Evolutionary conservation across 1,139 yeast genomes (phyloP).

Genomic region (Yamadazyma membranifaciens): DNA sequence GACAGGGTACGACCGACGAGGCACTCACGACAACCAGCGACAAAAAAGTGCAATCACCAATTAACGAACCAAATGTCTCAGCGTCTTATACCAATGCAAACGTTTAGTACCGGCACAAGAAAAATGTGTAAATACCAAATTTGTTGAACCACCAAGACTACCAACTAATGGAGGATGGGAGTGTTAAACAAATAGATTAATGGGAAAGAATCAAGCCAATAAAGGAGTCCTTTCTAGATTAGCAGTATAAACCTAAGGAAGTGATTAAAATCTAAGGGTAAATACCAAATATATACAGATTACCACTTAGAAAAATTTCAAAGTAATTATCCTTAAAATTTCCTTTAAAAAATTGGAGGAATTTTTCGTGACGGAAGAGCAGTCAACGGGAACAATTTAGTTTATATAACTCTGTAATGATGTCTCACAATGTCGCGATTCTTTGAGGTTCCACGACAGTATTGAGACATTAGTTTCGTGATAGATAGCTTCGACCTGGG

Average conservation of each 20-base stretch:
- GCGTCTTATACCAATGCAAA: slow-evolving; percentile 5
- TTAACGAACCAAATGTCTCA: not conserved
- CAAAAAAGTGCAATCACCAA: not conserved
- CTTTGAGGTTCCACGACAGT: not conserved
- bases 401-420: not conserved
- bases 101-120: slow-evolving; percentile 7
- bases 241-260: too few relatives aligned
- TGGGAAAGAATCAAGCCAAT: slow-evolving; percentile 8
- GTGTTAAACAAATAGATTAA: not conserved
- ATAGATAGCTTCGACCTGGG: too few relatives aligned
- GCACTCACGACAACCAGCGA: not conserved
- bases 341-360: slow-evolving; percentile 2
- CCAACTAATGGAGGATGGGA: not conserved
- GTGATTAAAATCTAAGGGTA: not conserved
- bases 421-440: slow-evolving; percentile 1
- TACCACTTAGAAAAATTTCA: slow-evolving; percentile 1
- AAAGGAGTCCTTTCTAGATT: slow-evolving; percentile 8
- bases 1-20: too few relatives aligned
- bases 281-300: slow-evolving; percentile 1
- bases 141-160: not conserved
- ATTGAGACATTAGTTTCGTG: too few relatives aligned
- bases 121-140: slow-evolving; percentile 2
- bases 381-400: not conserved
- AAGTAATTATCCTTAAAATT: slow-evolving; percentile 1
- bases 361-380: slow-evolving; percentile 2